Evolutionary conservation across 2,329 filamentous ascomycete genomes (phyloP).

Genomic region (Incumbomyces delicatus): DNA sequence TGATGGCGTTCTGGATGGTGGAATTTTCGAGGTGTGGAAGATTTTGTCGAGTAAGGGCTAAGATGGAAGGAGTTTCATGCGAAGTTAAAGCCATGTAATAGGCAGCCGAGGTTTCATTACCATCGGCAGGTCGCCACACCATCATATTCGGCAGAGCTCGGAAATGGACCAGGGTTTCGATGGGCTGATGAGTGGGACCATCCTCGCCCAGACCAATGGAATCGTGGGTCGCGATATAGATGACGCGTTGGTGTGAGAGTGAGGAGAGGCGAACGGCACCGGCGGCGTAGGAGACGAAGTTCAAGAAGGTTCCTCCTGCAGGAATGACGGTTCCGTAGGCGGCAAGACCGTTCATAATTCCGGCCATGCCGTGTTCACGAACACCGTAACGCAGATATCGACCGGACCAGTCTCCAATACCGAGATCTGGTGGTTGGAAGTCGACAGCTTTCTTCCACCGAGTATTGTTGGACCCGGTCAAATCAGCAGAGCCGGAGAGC

Average conservation of each 20-base stretch:
- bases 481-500: slow-evolving; percentile 88
- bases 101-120: slow-evolving; percentile 94
- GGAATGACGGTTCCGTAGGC: slow-evolving; percentile 94
- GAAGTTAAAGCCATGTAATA: slow-evolving; percentile 93
- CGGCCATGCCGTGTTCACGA: slow-evolving; percentile 43
- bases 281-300: slow-evolving; percentile 97
- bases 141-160: slow-evolving; percentile 97
- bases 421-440: slow-evolving; percentile 83
- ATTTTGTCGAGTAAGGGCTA: slow-evolving; percentile 95
- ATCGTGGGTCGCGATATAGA: slow-evolving; percentile 97
- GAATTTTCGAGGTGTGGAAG: slow-evolving; percentile 94
- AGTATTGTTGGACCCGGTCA: slow-evolving; percentile 98
- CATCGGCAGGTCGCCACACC: slow-evolving; percentile 97
- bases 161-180: slow-evolving; percentile 97
- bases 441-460: slow-evolving; percentile 94
- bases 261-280: slow-evolving; percentile 90
- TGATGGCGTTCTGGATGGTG: slow-evolving; percentile 75
- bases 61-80: slow-evolving; percentile 80
- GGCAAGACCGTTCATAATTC: slow-evolving; percentile 62
- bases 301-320: slow-evolving; percentile 92
- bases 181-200: slow-evolving; percentile 96
- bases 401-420: slow-evolving; percentile 80
- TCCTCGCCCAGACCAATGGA: slow-evolving; percentile 99
- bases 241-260: slow-evolving; percentile 77
- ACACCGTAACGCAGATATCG: slow-evolving; percentile 61